A percentile compares a stretch with the other conserved stretches of the same genome.
Evolutionary conservation across 768 basidiomycete genomes (phyloP).

Genomic region (Hygrophorus pudorinus): DNA sequence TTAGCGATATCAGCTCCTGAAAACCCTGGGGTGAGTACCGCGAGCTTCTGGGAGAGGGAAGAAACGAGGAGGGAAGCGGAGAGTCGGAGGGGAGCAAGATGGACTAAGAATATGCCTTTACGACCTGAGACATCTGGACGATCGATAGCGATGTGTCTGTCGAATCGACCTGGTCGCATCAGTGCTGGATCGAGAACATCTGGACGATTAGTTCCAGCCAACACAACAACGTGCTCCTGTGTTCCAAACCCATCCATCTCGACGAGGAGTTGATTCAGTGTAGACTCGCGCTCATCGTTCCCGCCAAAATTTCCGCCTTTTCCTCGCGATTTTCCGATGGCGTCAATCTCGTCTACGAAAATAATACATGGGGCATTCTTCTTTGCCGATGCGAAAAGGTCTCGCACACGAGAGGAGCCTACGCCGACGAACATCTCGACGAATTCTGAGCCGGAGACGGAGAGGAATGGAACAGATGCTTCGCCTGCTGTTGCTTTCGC

Average conservation of each 20-base stretch:
- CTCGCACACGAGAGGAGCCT: slow-evolving; percentile 92
- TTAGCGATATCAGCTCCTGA: slow-evolving; percentile 99
- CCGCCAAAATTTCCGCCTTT: slow-evolving; percentile 69
- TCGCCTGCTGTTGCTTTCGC: slow-evolving; percentile 99
- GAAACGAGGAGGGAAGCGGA: slow-evolving; percentile 40
- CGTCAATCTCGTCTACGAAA: slow-evolving; percentile 99
- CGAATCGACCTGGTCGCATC: slow-evolving; percentile 96
- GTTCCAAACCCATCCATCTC: slow-evolving; percentile 99
- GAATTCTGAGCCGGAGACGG: slow-evolving; percentile 97
- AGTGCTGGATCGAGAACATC: slow-evolving; percentile 94
- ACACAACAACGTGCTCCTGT: slow-evolving; percentile 91
- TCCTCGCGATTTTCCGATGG: slow-evolving; percentile 91
- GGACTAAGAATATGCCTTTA: slow-evolving; percentile 89
- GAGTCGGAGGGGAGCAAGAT: slow-evolving; percentile 77
- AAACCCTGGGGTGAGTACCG: slow-evolving; percentile 94
- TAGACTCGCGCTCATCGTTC: slow-evolving; percentile 96
- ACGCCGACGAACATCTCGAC: slow-evolving; percentile 99
- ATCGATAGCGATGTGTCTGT: slow-evolving; percentile 92
- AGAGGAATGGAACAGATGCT: slow-evolving; percentile 95
- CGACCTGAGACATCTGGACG: slow-evolving; percentile 91
- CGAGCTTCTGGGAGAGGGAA: slow-evolving; percentile 81
- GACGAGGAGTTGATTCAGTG: slow-evolving; percentile 93
- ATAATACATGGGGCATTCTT: slow-evolving; percentile 98
- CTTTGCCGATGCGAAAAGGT: slow-evolving; percentile 95
- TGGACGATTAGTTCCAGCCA: slow-evolving; percentile 94